Conservation (phyloP, 257 asterid species). For the Ehretia macrophylla region DNA sequence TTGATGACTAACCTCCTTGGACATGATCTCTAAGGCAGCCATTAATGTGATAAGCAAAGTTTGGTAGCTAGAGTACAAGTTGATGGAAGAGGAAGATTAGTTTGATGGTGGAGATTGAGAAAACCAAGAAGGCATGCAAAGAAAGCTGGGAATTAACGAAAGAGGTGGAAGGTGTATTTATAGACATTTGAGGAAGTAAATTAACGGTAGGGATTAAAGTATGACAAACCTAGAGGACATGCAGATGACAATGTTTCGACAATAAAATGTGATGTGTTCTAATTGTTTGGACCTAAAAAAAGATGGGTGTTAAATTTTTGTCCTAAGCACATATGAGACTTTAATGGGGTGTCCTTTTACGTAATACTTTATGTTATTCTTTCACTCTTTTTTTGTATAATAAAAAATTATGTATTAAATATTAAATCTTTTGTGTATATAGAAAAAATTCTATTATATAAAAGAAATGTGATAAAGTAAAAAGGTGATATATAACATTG, state of each 20-base stretch:
- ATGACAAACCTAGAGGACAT: neutral
- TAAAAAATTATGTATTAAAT: too few relatives aligned
- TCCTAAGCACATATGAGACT: neutral
- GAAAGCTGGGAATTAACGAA: neutral
- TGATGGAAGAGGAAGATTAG: neutral
- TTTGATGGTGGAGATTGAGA: neutral
- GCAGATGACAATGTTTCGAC: neutral
- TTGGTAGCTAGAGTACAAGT: neutral
- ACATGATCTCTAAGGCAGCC: neutral
- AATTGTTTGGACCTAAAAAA: neutral
- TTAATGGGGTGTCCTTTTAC: neutral
- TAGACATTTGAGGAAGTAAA: neutral
- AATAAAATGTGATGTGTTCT: neutral
- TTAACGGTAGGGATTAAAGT: neutral
- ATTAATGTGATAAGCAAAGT: neutral
- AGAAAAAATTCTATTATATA: too few relatives aligned
- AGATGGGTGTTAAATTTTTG: neutral
- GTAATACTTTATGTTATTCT: too few relatives aligned
- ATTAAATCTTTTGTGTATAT: too few relatives aligned
- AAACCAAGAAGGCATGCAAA: neutral
- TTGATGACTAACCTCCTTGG: conserved; percentile 1
- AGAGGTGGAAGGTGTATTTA: neutral
- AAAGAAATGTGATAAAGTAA: too few relatives aligned
- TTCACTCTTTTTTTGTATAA: too few relatives aligned
- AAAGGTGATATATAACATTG: too few relatives aligned